phyloP scores from a whole-genome alignment of 1,139 yeast genomes.

The Zygosaccharomyces sapae region DNA sequence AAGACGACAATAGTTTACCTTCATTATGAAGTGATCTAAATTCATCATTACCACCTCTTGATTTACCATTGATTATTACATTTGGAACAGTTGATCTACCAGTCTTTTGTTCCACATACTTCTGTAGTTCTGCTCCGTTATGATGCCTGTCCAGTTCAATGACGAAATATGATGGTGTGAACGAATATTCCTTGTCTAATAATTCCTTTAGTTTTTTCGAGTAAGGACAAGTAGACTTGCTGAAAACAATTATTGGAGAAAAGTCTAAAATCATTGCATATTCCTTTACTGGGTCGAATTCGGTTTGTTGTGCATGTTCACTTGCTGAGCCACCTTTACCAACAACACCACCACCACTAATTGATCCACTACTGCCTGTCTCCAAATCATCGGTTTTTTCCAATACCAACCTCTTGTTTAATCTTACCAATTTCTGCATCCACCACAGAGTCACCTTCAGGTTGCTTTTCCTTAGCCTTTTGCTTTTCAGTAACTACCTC shows the following conservation, averaged over 20 bases:
- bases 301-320: conserved; percentile 7
- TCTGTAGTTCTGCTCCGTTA: conserved; percentile 60
- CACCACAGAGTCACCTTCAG: conserved; percentile 10
- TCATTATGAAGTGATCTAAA: conserved; percentile 55
- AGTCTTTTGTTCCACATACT: conserved; percentile 50
- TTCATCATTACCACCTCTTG: conserved; percentile 80
- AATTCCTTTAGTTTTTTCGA: conserved; percentile 67
- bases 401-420: conserved; percentile 21
- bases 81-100: conserved; percentile 74
- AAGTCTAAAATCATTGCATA: conserved; percentile 53
- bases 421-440: conserved; percentile 22
- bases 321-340: conserved; percentile 9
- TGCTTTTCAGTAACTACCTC: conserved; percentile 3
- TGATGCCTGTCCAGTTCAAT: conserved; percentile 82
- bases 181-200: conserved; percentile 57
- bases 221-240: conserved; percentile 71
- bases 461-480: conserved; percentile 9
- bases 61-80: conserved; percentile 55
- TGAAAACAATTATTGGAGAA: conserved; percentile 71
- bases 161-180: conserved; percentile 66
- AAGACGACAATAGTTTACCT: conserved; percentile 18
- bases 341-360: conserved; percentile 4
- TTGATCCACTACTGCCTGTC: conserved; percentile 7
- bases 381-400: conserved; percentile 10
- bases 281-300: conserved; percentile 62